Percentiles rank a stretch among this genome's conserved stretches.
Conservation (phyloP, 2,329 filamentous ascomycete species). For the Fusarium sp. region DNA sequence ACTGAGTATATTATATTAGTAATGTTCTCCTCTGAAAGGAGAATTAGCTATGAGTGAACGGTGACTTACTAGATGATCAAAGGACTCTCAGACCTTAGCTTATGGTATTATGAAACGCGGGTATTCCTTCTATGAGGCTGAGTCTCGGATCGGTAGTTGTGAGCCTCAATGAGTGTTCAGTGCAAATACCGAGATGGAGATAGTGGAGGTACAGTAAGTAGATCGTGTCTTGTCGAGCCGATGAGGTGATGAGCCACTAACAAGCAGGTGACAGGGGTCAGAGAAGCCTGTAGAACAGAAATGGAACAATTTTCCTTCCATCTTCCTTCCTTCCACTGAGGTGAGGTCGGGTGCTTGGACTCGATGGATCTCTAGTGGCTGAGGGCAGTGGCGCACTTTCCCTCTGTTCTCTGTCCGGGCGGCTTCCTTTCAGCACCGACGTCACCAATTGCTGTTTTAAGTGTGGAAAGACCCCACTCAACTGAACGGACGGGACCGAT, state of each 20-base stretch:
- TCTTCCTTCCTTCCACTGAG: constrained; percentile 26
- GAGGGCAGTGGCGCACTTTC: constrained; percentile 19
- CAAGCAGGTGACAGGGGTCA: constrained; percentile 27
- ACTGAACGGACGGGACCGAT: not conserved
- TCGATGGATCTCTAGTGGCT: constrained; percentile 28
- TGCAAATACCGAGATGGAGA: not conserved
- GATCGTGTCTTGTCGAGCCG: constrained; percentile 8
- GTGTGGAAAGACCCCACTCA: not conserved
- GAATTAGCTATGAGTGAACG: not conserved
- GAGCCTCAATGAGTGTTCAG: not conserved
- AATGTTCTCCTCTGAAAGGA: constrained; percentile 5
- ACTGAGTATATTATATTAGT: constrained; percentile 24
- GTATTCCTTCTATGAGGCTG: not conserved
- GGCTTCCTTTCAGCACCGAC: constrained; percentile 18
- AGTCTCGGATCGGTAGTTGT: constrained; percentile 7
- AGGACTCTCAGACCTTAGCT: not conserved
- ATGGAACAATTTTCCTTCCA: constrained; percentile 26
- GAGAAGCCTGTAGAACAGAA: constrained; percentile 32
- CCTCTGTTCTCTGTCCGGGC: not conserved
- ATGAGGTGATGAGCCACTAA: constrained; percentile 30
- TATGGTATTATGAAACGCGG: not conserved
- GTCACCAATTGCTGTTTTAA: constrained; percentile 10
- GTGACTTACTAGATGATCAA: not conserved
- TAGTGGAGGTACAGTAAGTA: constrained; percentile 16
- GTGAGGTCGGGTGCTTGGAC: not conserved